Percentiles rank a stretch among this genome's conserved stretches.
These are phyloP conservation scores for Sphenostylis stenocarpa DNA, from an alignment of 306 rosid species.

Conservation along the genomic window DNA sequence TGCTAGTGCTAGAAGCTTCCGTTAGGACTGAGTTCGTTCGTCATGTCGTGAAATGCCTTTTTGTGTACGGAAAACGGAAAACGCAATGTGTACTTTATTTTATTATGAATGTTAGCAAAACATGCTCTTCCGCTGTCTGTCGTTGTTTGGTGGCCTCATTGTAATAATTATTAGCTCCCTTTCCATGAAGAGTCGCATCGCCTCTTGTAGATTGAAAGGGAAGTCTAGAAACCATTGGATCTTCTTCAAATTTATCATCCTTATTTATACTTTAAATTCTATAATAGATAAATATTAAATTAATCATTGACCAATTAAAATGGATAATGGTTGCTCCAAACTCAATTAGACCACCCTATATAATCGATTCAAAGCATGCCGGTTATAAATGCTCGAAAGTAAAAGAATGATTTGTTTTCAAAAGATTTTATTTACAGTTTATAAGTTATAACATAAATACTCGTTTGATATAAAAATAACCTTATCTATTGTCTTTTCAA, in stretches of 20 bases:
- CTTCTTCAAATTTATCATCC: background rate
- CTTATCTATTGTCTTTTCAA: too few species aligned
- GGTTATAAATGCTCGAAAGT: background rate
- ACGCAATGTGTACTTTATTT: constrained; percentile 22
- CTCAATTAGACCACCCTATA: background rate
- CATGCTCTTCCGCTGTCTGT: background rate
- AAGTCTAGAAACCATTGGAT: background rate
- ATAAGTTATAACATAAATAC: too few species aligned
- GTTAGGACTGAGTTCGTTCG: constrained; percentile 9
- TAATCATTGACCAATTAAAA: background rate
- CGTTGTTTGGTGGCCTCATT: background rate
- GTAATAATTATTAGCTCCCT: background rate
- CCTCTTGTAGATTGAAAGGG: background rate
- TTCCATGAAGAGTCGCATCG: background rate
- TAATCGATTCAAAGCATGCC: background rate
- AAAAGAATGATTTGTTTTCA: too few species aligned
- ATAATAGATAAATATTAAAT: background rate
- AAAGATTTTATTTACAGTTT: too few species aligned
- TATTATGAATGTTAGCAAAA: background rate
- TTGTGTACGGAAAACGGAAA: background rate
- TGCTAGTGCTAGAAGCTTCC: constrained; percentile 41
- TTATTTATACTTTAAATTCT: background rate
- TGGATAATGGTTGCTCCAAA: background rate
- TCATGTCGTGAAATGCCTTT: background rate
- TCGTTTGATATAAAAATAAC: background rate